A percentile compares a stretch with the other conserved stretches of the same genome.
Conservation (phyloP, 192 early-diverging fungal genomes). For the Thoreauomyces humboldtii region DNA sequence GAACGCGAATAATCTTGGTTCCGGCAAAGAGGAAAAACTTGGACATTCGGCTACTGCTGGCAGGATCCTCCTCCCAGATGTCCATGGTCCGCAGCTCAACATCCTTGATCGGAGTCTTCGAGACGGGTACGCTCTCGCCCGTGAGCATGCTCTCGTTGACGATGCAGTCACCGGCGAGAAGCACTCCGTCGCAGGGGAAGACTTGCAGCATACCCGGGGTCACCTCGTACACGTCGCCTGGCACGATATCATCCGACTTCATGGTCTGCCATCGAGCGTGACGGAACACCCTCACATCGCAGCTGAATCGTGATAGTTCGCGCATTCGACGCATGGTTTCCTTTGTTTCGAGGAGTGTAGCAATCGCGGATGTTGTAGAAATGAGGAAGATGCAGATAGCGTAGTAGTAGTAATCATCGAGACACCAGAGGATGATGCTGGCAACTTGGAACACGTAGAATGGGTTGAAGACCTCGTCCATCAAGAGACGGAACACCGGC, state of each 20-base stretch:
- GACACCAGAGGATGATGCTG: slow-evolving; percentile 62
- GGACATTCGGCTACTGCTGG: slow-evolving; percentile 71
- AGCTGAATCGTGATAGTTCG: slow-evolving; percentile 86
- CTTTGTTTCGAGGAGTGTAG: slow-evolving; percentile 75
- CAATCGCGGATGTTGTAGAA: slow-evolving; percentile 71
- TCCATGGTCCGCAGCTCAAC: slow-evolving; percentile 61
- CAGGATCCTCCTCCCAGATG: slow-evolving; percentile 59
- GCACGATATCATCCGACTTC: slow-evolving; percentile 80
- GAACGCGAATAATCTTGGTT: slow-evolving; percentile 86
- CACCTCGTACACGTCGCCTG: slow-evolving; percentile 90
- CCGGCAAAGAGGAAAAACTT: slow-evolving; percentile 90
- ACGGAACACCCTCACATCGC: slow-evolving; percentile 73
- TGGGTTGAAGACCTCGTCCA: slow-evolving; percentile 58
- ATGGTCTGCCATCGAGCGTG: slow-evolving; percentile 46
- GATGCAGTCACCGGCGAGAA: slow-evolving; percentile 93
- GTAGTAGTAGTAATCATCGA: slow-evolving; percentile 95
- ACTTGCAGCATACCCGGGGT: slow-evolving; percentile 29
- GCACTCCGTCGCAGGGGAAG: slow-evolving; percentile 89
- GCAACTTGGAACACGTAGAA: slow-evolving; percentile 60
- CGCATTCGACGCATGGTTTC: slow-evolving; percentile 73
- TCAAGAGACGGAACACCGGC: slow-evolving; percentile 41
- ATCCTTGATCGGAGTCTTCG: slow-evolving; percentile 78
- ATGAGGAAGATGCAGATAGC: slow-evolving; percentile 90
- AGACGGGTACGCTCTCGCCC: slow-evolving; percentile 93
- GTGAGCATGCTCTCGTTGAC: slow-evolving; percentile 98